Percentiles rank a stretch among this genome's conserved stretches.
Conservation (phyloP, 2,329 filamentous ascomycete species). For the Raffaelea ambrosiae region DNA sequence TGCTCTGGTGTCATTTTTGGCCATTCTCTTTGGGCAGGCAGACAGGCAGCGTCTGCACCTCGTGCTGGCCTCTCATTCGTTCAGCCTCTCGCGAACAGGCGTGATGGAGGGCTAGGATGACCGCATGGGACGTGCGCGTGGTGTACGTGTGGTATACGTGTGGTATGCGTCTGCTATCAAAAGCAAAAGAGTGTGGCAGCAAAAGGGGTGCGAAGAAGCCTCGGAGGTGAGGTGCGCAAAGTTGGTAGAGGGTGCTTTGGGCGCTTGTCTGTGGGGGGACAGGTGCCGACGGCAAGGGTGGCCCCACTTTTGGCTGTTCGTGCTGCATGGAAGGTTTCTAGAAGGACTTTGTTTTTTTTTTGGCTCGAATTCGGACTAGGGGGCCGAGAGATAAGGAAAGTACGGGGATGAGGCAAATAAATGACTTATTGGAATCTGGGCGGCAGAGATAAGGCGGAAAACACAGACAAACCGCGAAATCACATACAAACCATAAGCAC, state of each 20-base stretch:
- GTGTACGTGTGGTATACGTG: not conserved
- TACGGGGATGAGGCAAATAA: conserved; percentile 4
- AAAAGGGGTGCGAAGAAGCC: too few relatives aligned
- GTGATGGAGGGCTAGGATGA: too few relatives aligned
- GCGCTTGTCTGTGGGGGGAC: not conserved
- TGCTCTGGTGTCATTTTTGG: not conserved
- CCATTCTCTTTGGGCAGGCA: too few relatives aligned
- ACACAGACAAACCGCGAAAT: not conserved
- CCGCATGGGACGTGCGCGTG: too few relatives aligned
- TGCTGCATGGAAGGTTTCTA: conserved; percentile 10
- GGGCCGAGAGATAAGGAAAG: not conserved
- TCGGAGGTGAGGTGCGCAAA: too few relatives aligned
- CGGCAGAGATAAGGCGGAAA: not conserved
- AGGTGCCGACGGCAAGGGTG: not conserved
- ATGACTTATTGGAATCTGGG: not conserved
- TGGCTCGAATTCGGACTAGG: not conserved
- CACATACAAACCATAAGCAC: not conserved
- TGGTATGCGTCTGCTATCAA: not conserved
- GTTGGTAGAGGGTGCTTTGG: too few relatives aligned
- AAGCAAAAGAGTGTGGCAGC: too few relatives aligned
- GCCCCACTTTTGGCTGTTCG: not conserved
- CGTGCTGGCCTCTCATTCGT: too few relatives aligned
- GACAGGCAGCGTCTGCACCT: too few relatives aligned
- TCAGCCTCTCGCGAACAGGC: too few relatives aligned
- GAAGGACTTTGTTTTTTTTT: conserved; percentile 6